Base-by-base conservation (phyloP, 2,329 filamentous ascomycete genomes). In the Bisporella sp. region DNA sequence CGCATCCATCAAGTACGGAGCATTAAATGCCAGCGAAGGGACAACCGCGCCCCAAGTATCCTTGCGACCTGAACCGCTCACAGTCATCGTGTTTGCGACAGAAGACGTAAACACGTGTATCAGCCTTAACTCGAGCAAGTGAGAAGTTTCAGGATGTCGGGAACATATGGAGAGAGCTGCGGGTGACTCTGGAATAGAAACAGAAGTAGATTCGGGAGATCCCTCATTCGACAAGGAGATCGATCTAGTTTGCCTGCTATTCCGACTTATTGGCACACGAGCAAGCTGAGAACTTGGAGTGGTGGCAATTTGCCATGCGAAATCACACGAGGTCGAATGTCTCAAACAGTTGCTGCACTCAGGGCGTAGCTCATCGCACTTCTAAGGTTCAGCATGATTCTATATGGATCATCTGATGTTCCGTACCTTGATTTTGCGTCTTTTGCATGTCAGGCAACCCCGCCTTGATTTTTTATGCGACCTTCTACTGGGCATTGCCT, bases 391-490 rank as follows among this genome's bases (percentile, higher is more conserved):
- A 49, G 57, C 46, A 57, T 48, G 44, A 4, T 4, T 13, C 32
- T 13, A 6, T 41, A 44, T 6, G n/a, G 11, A 12, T 29, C 2
- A 43, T 32, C 30, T 8, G 35, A 11, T 28, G n/a, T n/a, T n/a
- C 13, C 49, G 39, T 67, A 83, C 82, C 78, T 87, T 87, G 63
- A 87, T 84, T 67, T 86, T 86, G 54, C 83, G 73, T 49, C 73
- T 71, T 68, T 86, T 87, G 67, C 83, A 87, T 52, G 79, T 71
- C 54, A 75, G 74, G 60, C 83, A 87, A 43, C 83, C 83, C 47
- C 81, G 77, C 57, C 83, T 76, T 50, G 81, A 85, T 70, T 85
- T 87, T 64, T 84, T 86, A 66, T 87, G 83, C 40, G 82, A 83
- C 64, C 81, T 74, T 61, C 82, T 72, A 31, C 81, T 81, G 54